Evolutionary conservation across 495 filamentous ascomycete genomes (phyloP).

Genomic region (Lindgomyces ingoldianus): DNA sequence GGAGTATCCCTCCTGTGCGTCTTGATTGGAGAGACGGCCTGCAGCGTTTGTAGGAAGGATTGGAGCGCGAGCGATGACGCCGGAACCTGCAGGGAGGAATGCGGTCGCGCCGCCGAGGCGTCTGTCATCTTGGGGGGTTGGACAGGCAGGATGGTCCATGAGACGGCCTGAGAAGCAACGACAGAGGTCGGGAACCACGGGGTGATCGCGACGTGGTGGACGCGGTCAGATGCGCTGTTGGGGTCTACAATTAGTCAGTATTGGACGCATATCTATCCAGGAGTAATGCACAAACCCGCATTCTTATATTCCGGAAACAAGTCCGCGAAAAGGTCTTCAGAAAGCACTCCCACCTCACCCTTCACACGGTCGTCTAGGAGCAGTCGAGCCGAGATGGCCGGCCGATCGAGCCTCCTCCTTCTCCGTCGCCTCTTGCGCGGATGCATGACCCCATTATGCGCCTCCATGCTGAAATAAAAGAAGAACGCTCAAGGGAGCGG

Average conservation of each 20-base stretch:
- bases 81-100: conserved; percentile 82
- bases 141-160: conserved; percentile 87
- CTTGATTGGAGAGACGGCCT: conserved; percentile 58
- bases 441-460: conserved; percentile 19
- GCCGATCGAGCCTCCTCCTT: conserved; percentile 53
- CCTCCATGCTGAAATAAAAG: conserved; percentile 20
- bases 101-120: conserved; percentile 54
- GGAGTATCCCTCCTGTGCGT: conserved; percentile 48
- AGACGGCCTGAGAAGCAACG: conserved; percentile 58
- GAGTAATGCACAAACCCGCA: background rate
- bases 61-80: conserved; percentile 75
- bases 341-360: conserved; percentile 84
- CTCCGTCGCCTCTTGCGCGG: conserved; percentile 54
- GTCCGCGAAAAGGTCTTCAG: conserved; percentile 79
- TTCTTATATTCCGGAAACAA: conserved; percentile 63
- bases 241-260: background rate
- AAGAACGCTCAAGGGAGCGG: conserved; percentile 12
- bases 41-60: conserved; percentile 63
- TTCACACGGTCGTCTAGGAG: conserved; percentile 77
- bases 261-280: background rate
- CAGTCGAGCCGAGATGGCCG: conserved; percentile 63
- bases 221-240: background rate
- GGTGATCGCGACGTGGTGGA: conserved; percentile 70
- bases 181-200: conserved; percentile 68
- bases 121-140: conserved; percentile 46